Evolutionary conservation across 1,139 yeast genomes (phyloP).

Genomic region (Kodamaea anthophila): DNA sequence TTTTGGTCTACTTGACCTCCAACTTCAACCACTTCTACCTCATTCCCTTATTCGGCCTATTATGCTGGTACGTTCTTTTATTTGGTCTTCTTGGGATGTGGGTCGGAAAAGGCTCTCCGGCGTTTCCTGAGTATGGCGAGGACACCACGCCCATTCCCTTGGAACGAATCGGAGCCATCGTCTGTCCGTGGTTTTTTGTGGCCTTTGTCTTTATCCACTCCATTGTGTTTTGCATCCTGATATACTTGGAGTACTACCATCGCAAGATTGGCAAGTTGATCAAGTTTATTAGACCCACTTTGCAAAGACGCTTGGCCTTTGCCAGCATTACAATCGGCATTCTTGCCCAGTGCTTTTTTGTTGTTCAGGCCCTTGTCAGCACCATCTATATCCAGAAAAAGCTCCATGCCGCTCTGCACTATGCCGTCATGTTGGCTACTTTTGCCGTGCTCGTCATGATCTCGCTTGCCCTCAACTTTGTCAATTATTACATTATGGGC

Average conservation of each 20-base stretch:
- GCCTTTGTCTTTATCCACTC: slow-evolving; percentile 21
- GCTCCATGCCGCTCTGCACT: slow-evolving; percentile 17
- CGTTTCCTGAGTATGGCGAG: slow-evolving; percentile 17
- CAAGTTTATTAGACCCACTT: slow-evolving; percentile 23
- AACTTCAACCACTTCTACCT: slow-evolving; percentile 24
- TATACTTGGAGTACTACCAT: slow-evolving; percentile 27
- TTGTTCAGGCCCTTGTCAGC: slow-evolving; percentile 19
- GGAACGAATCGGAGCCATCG: slow-evolving; percentile 24
- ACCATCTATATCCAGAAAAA: slow-evolving; percentile 17
- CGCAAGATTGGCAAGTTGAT: slow-evolving; percentile 27
- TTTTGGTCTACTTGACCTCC: slow-evolving; percentile 15
- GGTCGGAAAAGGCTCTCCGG: slow-evolving; percentile 16
- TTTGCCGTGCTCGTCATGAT: slow-evolving; percentile 20
- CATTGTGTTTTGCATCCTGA: slow-evolving; percentile 20
- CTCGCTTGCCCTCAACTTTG: slow-evolving; percentile 20
- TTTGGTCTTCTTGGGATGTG: slow-evolving; percentile 22
- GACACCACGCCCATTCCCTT: slow-evolving; percentile 14
- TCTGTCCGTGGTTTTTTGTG: slow-evolving; percentile 21
- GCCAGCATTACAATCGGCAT: slow-evolving; percentile 21
- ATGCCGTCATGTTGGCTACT: slow-evolving; percentile 21
- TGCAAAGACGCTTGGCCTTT: slow-evolving; percentile 23
- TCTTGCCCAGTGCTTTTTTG: slow-evolving; percentile 21
- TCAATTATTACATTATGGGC: slow-evolving; percentile 29
- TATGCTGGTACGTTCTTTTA: slow-evolving; percentile 23
- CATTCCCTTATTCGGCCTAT: slow-evolving; percentile 23